phyloP scores from a whole-genome alignment of 2,329 filamentous ascomycete genomes.

The Monilinia vaccinii-corymbosi region DNA sequence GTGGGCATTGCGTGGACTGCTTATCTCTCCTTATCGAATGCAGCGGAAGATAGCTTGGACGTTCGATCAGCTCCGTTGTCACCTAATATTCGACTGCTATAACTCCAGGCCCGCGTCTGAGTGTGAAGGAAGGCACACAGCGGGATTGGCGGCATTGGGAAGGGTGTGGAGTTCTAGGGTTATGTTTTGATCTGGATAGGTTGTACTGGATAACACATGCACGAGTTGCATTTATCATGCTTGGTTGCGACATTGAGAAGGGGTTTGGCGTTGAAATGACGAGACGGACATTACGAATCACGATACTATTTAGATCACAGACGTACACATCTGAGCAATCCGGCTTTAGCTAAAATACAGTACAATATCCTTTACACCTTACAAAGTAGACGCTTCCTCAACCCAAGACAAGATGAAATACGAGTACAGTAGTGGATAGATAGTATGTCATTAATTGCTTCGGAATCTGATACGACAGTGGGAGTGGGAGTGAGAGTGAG shows the following conservation, averaged over 20 bases:
- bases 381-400: too few relatives aligned
- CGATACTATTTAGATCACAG: not conserved
- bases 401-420: not conserved
- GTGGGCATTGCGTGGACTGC: conserved; percentile 97
- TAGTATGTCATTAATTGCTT: too few relatives aligned
- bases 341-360: not conserved
- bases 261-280: not conserved
- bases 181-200: not conserved
- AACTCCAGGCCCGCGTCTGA: conserved; percentile 17
- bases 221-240: conserved; percentile 4
- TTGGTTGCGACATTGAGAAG: conserved; percentile 1
- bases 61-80: conserved; percentile 28
- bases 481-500: not conserved
- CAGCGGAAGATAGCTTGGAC: conserved; percentile 47
- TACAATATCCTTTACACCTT: too few relatives aligned
- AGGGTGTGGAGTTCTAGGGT: not conserved
- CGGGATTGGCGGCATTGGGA: conserved; percentile 12
- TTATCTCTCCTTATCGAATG: conserved; percentile 87
- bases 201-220: not conserved
- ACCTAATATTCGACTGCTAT: conserved; percentile 28
- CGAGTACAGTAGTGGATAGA: not conserved
- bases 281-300: not conserved
- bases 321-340: not conserved
- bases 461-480: not conserved
- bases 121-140: conserved; percentile 7